Evolutionary conservation across 1,284 basidiomycete genomes (phyloP), one percentile per base, ranked within the genome.

Genomic region (Acaromyces ingoldii): DNA sequence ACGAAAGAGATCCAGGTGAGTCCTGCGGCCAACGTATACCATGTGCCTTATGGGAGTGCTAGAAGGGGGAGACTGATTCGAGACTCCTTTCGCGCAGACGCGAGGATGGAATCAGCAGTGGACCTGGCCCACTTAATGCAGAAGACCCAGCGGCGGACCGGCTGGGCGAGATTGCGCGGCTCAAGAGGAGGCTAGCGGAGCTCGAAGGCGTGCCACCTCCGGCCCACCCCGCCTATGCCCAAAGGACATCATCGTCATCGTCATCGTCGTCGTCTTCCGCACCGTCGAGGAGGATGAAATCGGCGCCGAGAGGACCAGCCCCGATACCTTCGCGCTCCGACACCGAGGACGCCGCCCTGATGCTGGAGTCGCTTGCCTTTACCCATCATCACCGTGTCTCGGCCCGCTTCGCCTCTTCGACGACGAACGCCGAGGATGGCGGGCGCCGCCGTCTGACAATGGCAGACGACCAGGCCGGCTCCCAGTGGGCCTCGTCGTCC

Each of bases 311-410:
- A 61, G 58, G 29, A 46, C 55, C 21, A 38, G 41, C 22, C 17
- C 46, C 4, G 17, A 31, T 2, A 55, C 58, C 2, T 50, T 51
- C 6, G 31, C 48, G 49, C 3, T 57, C 45, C 28, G 62, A 64
- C 19, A 55, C 57, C 2, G 62, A 62, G 19, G 15, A 36, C 4
- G 51, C 62, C 25, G 53, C 60, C 10, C 19, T 13, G 15, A 54
- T 57, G 6, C 51, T 64, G 24, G 62, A 64, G 17, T 53, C 49
- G 38, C 60, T 64, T 4, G 62, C 62, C 17, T 54, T 57, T 22
- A 57, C 57, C n/a, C 54, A 62, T 28, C 60, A 54, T 5, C 51
- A 48, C 25, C 49, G 58, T 24, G 51, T 51, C 31, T 57, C 58
- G 26, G 57, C n/a, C n/a, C n/a, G n/a, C n/a, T n/a, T n/a, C n/a